phyloP scores from a whole-genome alignment of 805 yeast genomes.

The Lipomyces japonicus region DNA sequence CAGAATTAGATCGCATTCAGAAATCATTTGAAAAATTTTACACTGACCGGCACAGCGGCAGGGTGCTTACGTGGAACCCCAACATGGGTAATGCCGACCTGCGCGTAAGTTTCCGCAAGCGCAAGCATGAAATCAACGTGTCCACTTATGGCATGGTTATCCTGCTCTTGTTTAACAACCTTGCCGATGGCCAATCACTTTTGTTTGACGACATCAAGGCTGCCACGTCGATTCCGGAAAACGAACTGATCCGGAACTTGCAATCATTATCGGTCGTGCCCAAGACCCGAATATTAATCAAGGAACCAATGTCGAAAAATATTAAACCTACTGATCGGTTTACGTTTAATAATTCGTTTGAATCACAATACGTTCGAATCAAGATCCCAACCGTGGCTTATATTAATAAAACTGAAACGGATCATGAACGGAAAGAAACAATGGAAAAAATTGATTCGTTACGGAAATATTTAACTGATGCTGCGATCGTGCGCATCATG shows the following conservation, averaged over 20 bases:
- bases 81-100: constrained; percentile 70
- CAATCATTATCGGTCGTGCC: constrained; percentile 84
- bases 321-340: constrained; percentile 63
- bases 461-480: constrained; percentile 67
- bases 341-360: constrained; percentile 62
- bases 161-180: constrained; percentile 65
- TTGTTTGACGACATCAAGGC: constrained; percentile 60
- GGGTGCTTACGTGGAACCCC: constrained; percentile 73
- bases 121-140: constrained; percentile 73
- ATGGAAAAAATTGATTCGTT: constrained; percentile 57
- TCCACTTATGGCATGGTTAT: constrained; percentile 79
- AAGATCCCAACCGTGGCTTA: constrained; percentile 67
- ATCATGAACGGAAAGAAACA: constrained; percentile 49
- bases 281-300: constrained; percentile 66
- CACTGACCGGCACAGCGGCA: constrained; percentile 49
- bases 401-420: constrained; percentile 44
- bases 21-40: constrained; percentile 52
- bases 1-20: constrained; percentile 43
- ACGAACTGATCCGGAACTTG: constrained; percentile 70
- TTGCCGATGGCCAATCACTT: constrained; percentile 42
- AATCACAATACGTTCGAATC: constrained; percentile 62
- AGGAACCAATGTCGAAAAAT: constrained; percentile 70
- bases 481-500: constrained; percentile 86
- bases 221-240: constrained; percentile 65
- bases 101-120: constrained; percentile 61